These are phyloP conservation scores for Tolypocladium sp. DNA, from an alignment of 2,329 filamentous ascomycete genomes.

Conservation along the genomic window DNA sequence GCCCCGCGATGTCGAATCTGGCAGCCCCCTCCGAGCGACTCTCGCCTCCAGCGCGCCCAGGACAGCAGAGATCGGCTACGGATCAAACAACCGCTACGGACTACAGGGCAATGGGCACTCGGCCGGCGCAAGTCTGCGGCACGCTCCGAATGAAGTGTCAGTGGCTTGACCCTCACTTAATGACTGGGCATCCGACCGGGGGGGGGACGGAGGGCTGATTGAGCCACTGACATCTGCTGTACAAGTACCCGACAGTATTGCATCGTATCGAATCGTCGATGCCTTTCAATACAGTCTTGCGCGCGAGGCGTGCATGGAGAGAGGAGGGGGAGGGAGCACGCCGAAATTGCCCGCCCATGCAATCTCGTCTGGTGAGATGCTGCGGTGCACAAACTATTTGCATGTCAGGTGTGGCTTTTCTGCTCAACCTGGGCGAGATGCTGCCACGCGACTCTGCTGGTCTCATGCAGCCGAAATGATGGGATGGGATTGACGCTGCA, in stretches of 20 bases:
- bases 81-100: background rate
- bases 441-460: background rate
- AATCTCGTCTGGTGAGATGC: background rate
- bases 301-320: background rate
- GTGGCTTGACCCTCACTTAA: background rate
- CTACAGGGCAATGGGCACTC: background rate
- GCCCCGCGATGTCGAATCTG: background rate
- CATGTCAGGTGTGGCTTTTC: background rate
- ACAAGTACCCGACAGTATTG: background rate
- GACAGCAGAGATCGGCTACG: background rate
- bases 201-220: background rate
- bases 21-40: background rate
- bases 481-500: background rate
- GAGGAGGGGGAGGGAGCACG: no score
- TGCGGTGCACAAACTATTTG: background rate
- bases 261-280: background rate
- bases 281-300: background rate
- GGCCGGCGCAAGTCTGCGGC: background rate
- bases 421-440: no score
- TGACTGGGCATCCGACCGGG: background rate
- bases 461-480: background rate
- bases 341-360: background rate
- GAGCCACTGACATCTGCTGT: no score
- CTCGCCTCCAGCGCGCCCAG: background rate
- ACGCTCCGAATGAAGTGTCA: background rate